Evolutionary conservation across 345 rosid genomes (phyloP).

Genomic region (Acer saccharum): DNA sequence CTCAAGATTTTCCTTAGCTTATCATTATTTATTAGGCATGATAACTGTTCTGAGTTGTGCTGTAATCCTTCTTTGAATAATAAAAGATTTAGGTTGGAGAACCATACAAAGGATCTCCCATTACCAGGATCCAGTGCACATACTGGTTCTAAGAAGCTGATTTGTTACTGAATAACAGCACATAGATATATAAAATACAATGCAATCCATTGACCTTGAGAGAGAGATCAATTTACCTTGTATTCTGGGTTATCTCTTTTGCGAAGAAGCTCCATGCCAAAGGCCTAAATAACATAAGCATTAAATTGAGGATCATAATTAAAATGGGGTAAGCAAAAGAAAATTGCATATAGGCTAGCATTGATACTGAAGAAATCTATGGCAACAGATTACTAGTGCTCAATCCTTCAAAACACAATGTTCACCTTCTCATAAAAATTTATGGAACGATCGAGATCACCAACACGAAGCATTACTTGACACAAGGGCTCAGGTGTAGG

Average conservation of each 20-base stretch:
- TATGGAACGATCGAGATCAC: slow-evolving; percentile 89
- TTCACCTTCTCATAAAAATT: slow-evolving; percentile 92
- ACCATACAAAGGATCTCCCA: neutral
- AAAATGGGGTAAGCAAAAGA: slow-evolving; percentile 15
- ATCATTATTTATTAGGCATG: neutral
- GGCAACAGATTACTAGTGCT: neutral
- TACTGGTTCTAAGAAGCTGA: neutral
- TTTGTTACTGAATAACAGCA: neutral
- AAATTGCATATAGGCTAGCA: neutral
- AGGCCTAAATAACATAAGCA: slow-evolving; percentile 57
- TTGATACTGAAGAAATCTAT: neutral
- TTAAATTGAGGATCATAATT: slow-evolving; percentile 9
- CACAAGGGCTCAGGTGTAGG: slow-evolving; percentile 98
- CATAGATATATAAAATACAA: neutral
- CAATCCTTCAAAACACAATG: slow-evolving; percentile 11
- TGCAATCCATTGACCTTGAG: neutral
- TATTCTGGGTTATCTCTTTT: slow-evolving; percentile 88
- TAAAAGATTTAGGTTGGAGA: neutral
- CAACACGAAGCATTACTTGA: slow-evolving; percentile 99
- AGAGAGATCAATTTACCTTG: slow-evolving; percentile 56
- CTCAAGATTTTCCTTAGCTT: neutral
- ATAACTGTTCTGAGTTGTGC: neutral
- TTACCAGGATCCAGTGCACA: slow-evolving; percentile 2
- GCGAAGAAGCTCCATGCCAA: slow-evolving; percentile 97
- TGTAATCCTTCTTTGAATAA: neutral